Conservation (phyloP, 805 yeast genomes). For the Nakazawaea molendinolei region DNA sequence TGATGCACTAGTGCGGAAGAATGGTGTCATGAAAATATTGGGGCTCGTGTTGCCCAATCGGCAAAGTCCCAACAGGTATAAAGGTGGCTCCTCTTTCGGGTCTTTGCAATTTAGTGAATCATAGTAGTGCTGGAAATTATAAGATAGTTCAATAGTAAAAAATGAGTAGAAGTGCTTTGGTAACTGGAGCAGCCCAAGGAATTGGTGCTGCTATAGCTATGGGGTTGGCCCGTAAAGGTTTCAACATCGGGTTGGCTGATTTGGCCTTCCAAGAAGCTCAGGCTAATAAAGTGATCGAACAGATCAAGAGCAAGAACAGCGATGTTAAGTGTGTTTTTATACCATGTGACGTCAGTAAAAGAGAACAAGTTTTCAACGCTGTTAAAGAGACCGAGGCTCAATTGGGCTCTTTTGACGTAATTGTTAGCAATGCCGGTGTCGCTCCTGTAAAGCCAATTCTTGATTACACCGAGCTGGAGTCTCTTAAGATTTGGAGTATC, state of each 20-base stretch:
- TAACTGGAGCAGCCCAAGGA: constrained; percentile 58
- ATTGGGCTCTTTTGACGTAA: constrained; percentile 28
- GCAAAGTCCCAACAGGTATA: not conserved
- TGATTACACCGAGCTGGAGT: constrained; percentile 23
- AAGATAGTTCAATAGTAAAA: not conserved
- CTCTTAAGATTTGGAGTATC: constrained; percentile 18
- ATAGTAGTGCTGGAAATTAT: no score
- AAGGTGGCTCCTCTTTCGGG: not conserved
- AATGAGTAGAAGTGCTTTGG: constrained; percentile 30
- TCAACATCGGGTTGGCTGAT: constrained; percentile 31
- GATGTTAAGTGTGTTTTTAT: constrained; percentile 20
- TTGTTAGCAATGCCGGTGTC: constrained; percentile 32
- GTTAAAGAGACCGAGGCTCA: constrained; percentile 22
- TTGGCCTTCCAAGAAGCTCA: constrained; percentile 17
- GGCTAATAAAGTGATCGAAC: constrained; percentile 19
- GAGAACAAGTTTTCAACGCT: constrained; percentile 20
- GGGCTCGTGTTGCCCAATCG: not conserved
- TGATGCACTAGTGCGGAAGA: no score
- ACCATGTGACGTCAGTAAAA: constrained; percentile 20
- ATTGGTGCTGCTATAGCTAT: constrained; percentile 44
- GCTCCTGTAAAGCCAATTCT: constrained; percentile 21
- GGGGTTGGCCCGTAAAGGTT: constrained; percentile 39
- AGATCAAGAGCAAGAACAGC: constrained; percentile 13
- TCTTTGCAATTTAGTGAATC: not conserved
- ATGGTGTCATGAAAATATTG: no score